Conservation (phyloP, 2,329 filamentous ascomycete species). For the Xylariaceae sp. region DNA sequence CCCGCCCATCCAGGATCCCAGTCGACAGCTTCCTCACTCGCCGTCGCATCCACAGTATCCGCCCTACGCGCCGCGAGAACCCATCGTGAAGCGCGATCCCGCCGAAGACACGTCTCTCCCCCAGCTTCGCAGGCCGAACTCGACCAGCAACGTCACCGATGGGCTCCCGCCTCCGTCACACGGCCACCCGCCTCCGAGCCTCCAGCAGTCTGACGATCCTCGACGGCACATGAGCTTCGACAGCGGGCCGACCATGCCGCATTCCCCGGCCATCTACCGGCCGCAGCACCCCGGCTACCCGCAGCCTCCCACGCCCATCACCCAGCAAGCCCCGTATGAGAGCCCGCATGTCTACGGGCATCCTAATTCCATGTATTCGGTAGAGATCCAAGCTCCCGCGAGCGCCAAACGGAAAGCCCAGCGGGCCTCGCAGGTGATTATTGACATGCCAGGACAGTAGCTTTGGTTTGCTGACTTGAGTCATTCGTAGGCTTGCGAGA, state of each 20-base stretch:
- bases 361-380: conserved; percentile 28
- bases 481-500: conserved; percentile 69
- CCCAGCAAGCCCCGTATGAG: conserved; percentile 24
- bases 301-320: conserved; percentile 20
- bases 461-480: conserved; percentile 17
- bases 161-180: conserved; percentile 28
- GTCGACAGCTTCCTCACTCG: conserved; percentile 37
- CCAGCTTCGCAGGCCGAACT: conserved; percentile 43
- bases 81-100: conserved; percentile 50
- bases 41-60: conserved; percentile 37
- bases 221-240: conserved; percentile 49
- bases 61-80: conserved; percentile 40
- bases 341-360: conserved; percentile 31
- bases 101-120: conserved; percentile 36
- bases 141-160: conserved; percentile 36
- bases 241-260: conserved; percentile 36
- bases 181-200: conserved; percentile 25
- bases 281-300: conserved; percentile 19
- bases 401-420: conserved; percentile 55
- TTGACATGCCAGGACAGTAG: no score
- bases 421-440: conserved; percentile 53
- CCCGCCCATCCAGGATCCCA: conserved; percentile 47
- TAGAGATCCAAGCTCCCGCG: conserved; percentile 29
- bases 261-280: conserved; percentile 30
- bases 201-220: conserved; percentile 37